Conservation (phyloP, 2,329 filamentous ascomycete species). For the Cladosporium sp. region DNA sequence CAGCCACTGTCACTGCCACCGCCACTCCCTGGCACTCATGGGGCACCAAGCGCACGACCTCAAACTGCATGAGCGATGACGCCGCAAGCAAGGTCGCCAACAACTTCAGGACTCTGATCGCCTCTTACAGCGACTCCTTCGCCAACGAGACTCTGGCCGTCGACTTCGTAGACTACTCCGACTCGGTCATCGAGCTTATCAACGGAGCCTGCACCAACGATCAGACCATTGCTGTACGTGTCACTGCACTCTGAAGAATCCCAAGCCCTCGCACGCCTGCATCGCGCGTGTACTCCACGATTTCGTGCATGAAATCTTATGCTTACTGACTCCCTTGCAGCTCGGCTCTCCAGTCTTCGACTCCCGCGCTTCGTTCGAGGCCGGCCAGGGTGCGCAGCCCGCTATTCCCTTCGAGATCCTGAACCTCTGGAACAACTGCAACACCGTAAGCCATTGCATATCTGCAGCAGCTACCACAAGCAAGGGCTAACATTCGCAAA, state of each 20-base stretch:
- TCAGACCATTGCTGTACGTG: conserved; percentile 21
- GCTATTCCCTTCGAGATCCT: conserved; percentile 28
- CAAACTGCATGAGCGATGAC: conserved; percentile 23
- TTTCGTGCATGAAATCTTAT: neutral
- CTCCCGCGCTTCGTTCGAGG: conserved; percentile 23
- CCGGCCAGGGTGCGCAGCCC: conserved; percentile 25
- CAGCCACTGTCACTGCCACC: conserved; percentile 4
- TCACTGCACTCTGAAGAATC: neutral
- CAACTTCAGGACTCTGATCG: conserved; percentile 31
- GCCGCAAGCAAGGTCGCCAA: conserved; percentile 24
- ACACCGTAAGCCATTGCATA: conserved; percentile 17
- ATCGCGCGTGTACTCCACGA: neutral
- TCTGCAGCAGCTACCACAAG: neutral
- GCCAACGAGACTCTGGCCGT: conserved; percentile 25
- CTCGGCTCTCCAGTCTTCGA: conserved; percentile 26
- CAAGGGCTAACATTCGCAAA: neutral
- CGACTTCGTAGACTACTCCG: conserved; percentile 32
- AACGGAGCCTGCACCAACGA: conserved; percentile 26
- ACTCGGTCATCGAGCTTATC: conserved; percentile 33
- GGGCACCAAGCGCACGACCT: neutral
- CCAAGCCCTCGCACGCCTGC: neutral
- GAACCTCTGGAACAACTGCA: conserved; percentile 31
- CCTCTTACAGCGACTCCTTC: conserved; percentile 26
- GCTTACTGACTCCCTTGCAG: conserved; percentile 14
- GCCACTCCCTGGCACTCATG: conserved; percentile 1